Base-by-base conservation (phyloP, 257 asterid species). In the Craterostigma plantagineum region DNA sequence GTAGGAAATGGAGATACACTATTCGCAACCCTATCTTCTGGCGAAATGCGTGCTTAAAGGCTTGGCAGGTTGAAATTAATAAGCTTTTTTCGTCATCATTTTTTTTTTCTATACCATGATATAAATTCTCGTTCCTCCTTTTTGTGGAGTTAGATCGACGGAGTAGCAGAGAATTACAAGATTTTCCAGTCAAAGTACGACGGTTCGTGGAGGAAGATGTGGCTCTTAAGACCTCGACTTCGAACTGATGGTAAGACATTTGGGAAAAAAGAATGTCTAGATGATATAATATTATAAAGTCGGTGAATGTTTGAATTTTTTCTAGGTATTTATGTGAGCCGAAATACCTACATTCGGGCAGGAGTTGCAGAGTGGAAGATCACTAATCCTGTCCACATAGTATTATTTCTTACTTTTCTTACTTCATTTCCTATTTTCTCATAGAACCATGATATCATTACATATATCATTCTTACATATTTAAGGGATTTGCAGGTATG, bases 151-250 rank as follows among this genome's bases (percentile, higher is more conserved):
- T 56, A 87, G 98, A 35, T 60, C 46, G 42, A 67, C 50, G 92
- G 93, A 44, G 55, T 82, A 33, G 69, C 59, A 51, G 92, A 79
- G 57, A 82, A 79, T 61, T 87, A 72, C 55, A 70, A 67, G 65
- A 61, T 63, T 57, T 71, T 87, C 16, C 93, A 82, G 35, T 72
- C 66, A 3, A 48, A 38, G 30, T 87, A 76, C 62, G 67, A 72
- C 64, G 91, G 95, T 49, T 82, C 92, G n/a, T 87, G 98, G 98
- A 79, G 80, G 66, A 82, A 70, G 69, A 87, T 87, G 98, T 87
- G 98, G 98, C 86, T 87, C 52, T 63, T 60, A 61, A 76, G 95
- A 54, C 98, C 98, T 51, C 66, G 98, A 69, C 69, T 87, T 51
- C 81, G 98, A 45, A 74, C 92, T 36, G 98, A 87, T 63, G 98